Evolutionary conservation across 2,329 filamentous ascomycete genomes (phyloP), one percentile per base, ranked within the genome.

Genomic region (Aspergillus terreus): DNA sequence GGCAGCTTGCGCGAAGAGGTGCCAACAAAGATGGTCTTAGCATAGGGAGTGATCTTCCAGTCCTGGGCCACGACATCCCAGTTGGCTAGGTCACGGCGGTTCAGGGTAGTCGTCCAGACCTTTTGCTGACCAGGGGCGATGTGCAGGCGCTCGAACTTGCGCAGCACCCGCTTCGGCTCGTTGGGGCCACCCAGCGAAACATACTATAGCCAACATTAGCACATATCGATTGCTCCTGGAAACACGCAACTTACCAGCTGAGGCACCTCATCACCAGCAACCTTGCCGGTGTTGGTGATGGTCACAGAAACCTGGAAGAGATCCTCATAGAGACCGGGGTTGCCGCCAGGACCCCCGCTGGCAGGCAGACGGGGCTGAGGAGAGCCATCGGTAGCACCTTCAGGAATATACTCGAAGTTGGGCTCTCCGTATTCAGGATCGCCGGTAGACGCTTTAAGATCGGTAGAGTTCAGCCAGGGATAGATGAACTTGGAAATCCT

Each of bases 41-140:
- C 70, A 59, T 82, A 76, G 19, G 73, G 62, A 27, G 74, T 76
- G 49, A 85, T 76, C 43, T 90, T 81, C 92, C 92, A 97, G 76
- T 96, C 86, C 78, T 96, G 92, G n/a, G 74, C 68, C 1, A 66
- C 78, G 1, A 82, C 76, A 60, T 96, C 89, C 92, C 92, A 96
- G 75, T 91, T 94, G 67, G 86, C 90, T 50, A 96, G 60, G 65
- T 96, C 92, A 51, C 90, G 84, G 36, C 92, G 81, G 5, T 85
- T 91, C 50, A 96, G 71, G 14, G 84, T 80, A 0, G 82, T 84
- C 1, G 70, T 77, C 76, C 94, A 95, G 2, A 78, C 82, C 3
- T 75, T 78, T 47, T 79, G 83, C 69, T 83, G 69, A n/a, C 89
- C 90, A 0, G 89, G 80, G 4, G 81, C 76, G 56, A 96, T 84